Evolutionary conservation across 768 basidiomycete species (phyloP), one percentile per base, ranked within the genome.

Genomic region (Pleurotus eryngii): DNA sequence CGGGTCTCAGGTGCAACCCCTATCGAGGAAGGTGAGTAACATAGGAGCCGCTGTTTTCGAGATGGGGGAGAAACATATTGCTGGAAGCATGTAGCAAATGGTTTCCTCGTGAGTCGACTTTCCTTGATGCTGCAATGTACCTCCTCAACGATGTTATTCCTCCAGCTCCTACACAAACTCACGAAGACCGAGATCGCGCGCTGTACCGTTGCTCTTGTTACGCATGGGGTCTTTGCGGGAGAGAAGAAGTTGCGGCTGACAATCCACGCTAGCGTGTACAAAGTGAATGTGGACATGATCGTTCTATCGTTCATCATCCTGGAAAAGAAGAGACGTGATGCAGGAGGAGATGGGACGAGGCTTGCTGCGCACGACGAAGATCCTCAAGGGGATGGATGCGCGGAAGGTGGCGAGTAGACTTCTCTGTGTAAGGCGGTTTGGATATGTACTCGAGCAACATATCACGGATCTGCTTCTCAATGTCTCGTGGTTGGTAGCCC

Each of bases 391-490:
- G 75, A 76, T 39, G 76, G 73, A 46, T 71, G 70, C 7, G 70
- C 59, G 3, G 70, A 67, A 6, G 73, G 66, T 24, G 73, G 64
- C 9, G 65, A 46, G 30, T 47, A 18, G 24, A 27, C 2, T 8
- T 18, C 24, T 17, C 14, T 42, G 17, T 14, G 51, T 54, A 22
- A 11, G 17, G 27, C 38, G 15, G 8, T 24, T 20, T 7, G 26
- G 22, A 55, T n/a, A 20, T 14, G n/a, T 14, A 20, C 73, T 95
- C 95, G 71, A 92, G 71, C 57, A 98, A 79, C 96, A 98, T 98
- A 51, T 98, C 96, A 56, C 84, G 83, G 62, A 98, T 98, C 73
- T 98, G 96, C 70, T 89, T 92, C 76, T 98, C 96, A 60, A 98
- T 98, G 70, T 98, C 95, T 59, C 87, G 85, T 6, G 95, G 96